Evolutionary conservation across 129 eudicot species (phyloP), one percentile per base, ranked within the genome.

Genomic region (Deinandra increscens): DNA sequence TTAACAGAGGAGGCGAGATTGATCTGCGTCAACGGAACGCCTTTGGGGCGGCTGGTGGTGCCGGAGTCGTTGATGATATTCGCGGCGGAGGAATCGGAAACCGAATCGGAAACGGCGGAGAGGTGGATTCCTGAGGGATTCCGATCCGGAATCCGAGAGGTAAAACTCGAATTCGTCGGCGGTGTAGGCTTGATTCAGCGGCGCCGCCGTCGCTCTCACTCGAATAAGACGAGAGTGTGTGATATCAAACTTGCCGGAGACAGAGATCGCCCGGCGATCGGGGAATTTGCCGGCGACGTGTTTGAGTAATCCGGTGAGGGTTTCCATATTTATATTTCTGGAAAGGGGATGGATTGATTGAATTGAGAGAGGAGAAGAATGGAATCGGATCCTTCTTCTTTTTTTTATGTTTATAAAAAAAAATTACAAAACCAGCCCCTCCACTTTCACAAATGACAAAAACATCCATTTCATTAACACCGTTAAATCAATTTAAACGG

Each of bases 21-120:
- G 10, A 81, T 78, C 60, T 93, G 97, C 19, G 76, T 84, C 33
- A 93, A 33, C 0, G 97, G 99, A 3, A 93, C 99, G 4, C 99
- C 99, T 77, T 93, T 93, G 5, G 99, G 99, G 5, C 97, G 88
- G 69, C 97, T 93, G 3, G 99, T 93, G 73, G 99, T 93, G 23
- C 99, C 99, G 4, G 97, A 89, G 0, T 89, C 93, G 72, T 93
- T 93, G n/a, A 73, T 69, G 69, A 89, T 68, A 37, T 69, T 31
- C 9, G 64, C 67, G 63, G 73, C 68, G 23, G 81, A 55, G 39
- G 55, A 45, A 64, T 53, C 71, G 15, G 75, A 69, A 3, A 20
- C 7, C 2, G 82, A 64, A 23, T 71, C 71, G 19, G 89, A 31
- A 10, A 70, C 26, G 26, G 84, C 50, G 11, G 97, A 86, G n/a